These are phyloP conservation scores for Solanum corneliomulleri DNA, from an alignment of 257 asterid species.

Conservation along the genomic window DNA sequence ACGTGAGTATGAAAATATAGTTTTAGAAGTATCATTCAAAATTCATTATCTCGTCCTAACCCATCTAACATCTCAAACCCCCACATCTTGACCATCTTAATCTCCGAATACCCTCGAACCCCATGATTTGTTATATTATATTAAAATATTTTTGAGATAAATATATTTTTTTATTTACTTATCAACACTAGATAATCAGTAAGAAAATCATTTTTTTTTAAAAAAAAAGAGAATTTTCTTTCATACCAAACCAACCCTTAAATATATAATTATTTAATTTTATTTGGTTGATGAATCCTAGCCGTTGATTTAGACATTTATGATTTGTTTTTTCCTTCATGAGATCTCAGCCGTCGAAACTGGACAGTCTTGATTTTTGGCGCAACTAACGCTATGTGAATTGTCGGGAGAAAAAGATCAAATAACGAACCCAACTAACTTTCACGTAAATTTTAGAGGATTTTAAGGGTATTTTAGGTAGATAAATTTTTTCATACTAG, in stretches of 20 bases:
- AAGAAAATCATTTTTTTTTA: background rate
- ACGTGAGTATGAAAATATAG: background rate
- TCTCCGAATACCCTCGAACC: too few relatives aligned
- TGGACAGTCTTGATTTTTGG: conserved; percentile 16
- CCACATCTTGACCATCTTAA: background rate
- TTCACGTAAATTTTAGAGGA: background rate
- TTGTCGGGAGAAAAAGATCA: background rate
- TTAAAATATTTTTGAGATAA: background rate
- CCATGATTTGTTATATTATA: background rate
- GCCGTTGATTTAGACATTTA: conserved; percentile 23
- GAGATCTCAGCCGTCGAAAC: conserved; percentile 11
- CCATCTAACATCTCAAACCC: background rate
- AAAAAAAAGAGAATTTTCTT: background rate
- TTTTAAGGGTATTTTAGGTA: background rate
- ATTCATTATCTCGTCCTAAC: background rate
- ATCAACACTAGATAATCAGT: background rate
- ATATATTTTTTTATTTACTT: background rate
- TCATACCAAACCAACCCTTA: background rate
- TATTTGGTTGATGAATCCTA: conserved; percentile 7
- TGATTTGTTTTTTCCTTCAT: background rate
- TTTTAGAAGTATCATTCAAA: background rate
- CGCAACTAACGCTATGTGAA: conserved; percentile 16
- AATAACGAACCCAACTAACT: conserved; percentile 20
- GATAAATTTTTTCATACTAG: too few relatives aligned
- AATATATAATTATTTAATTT: background rate